These are phyloP conservation scores for Irpex lacteus DNA, from an alignment of 1,284 basidiomycete genomes.

Conservation along the genomic window DNA sequence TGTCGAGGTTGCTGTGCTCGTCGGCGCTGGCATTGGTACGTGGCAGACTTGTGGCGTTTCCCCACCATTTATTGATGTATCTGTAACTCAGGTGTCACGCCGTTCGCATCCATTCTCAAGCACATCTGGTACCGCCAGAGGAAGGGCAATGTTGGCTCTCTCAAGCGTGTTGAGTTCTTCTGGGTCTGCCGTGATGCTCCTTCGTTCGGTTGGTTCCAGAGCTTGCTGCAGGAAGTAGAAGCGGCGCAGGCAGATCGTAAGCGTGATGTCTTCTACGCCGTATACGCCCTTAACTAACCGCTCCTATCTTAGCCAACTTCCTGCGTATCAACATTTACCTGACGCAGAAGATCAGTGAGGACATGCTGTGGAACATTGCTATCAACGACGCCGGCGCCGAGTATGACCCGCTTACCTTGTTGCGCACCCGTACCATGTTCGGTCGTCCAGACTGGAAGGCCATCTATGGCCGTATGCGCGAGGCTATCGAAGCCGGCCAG, in stretches of 20 bases:
- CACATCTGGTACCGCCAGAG: slow-evolving; percentile 91
- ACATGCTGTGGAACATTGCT: slow-evolving; percentile 89
- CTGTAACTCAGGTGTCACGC: slow-evolving; percentile 63
- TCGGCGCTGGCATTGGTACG: slow-evolving; percentile 87
- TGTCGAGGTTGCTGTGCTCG: slow-evolving; percentile 79
- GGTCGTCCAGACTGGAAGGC: slow-evolving; percentile 84
- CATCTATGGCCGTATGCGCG: slow-evolving; percentile 70
- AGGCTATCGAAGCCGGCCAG: slow-evolving; percentile 73
- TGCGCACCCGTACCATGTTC: slow-evolving; percentile 83
- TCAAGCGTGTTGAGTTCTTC: slow-evolving; percentile 87
- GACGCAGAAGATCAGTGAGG: slow-evolving; percentile 80
- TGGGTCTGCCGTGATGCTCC: slow-evolving; percentile 88
- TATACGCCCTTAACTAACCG: background rate
- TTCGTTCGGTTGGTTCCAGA: slow-evolving; percentile 94
- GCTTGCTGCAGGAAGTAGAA: slow-evolving; percentile 80
- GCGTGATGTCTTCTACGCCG: slow-evolving; percentile 26
- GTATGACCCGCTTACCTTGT: slow-evolving; percentile 82
- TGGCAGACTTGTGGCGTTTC: slow-evolving; percentile 1
- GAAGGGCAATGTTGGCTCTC: slow-evolving; percentile 67
- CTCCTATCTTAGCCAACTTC: slow-evolving; percentile 65
- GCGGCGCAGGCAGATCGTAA: slow-evolving; percentile 79
- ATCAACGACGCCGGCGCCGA: slow-evolving; percentile 81
- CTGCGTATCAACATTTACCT: slow-evolving; percentile 88
- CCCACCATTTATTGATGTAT: background rate
- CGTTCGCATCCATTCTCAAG: slow-evolving; percentile 89